Conservation (phyloP, 352 stramenopile genomes). For the Peronospora belbahrii region DNA sequence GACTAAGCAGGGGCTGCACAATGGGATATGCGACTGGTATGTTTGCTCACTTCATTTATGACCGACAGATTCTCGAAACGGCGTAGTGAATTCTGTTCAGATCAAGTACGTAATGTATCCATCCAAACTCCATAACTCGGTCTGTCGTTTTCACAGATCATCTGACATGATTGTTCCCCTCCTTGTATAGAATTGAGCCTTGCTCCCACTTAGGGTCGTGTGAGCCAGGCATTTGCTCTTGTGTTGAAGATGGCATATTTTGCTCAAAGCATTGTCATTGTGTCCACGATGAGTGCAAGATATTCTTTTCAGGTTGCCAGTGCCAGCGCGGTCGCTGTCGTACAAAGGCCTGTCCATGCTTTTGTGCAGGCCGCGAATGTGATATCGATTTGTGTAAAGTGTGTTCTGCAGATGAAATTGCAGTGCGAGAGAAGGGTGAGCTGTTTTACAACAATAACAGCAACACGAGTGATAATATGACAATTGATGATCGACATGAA, state of each 20-base stretch:
- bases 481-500: constrained; percentile 19
- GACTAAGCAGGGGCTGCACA: constrained; percentile 18
- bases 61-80: constrained; percentile 33
- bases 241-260: constrained; percentile 78
- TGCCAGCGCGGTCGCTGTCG: constrained; percentile 78
- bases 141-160: neutral
- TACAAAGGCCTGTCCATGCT: constrained; percentile 87
- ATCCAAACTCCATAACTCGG: neutral
- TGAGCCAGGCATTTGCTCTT: constrained; percentile 79
- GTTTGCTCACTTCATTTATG: constrained; percentile 3
- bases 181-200: constrained; percentile 52
- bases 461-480: constrained; percentile 3
- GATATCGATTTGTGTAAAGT: constrained; percentile 87
- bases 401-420: constrained; percentile 59
- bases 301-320: constrained; percentile 85
- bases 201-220: constrained; percentile 86
- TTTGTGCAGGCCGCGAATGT: constrained; percentile 86
- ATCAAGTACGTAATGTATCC: constrained; percentile 35
- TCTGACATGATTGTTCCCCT: neutral
- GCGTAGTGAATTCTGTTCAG: constrained; percentile 36
- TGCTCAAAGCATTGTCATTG: constrained; percentile 91
- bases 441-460: constrained; percentile 14
- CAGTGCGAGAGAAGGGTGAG: constrained; percentile 9
- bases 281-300: constrained; percentile 64
- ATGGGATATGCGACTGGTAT: neutral